phyloP scores from a whole-genome alignment of 345 rosid species.

The Hibiscus tridactylites region DNA sequence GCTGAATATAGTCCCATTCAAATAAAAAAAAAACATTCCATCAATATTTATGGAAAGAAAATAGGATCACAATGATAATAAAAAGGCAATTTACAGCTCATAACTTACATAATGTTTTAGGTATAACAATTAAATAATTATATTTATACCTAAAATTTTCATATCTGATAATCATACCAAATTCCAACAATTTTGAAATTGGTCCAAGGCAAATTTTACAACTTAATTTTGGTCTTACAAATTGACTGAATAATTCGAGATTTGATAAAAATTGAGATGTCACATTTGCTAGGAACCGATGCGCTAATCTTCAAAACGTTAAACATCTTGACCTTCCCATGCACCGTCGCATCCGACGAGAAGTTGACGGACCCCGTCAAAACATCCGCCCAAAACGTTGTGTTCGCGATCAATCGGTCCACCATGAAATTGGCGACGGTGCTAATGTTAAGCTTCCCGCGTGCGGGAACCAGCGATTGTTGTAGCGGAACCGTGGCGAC shows the following conservation, averaged over 20 bases:
- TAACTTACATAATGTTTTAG: too few species aligned
- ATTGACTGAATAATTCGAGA: background rate
- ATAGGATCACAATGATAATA: too few species aligned
- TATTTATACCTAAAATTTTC: too few species aligned
- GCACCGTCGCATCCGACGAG: conserved; percentile 25
- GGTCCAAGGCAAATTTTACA: background rate
- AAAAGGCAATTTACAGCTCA: too few species aligned
- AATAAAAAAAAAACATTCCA: too few species aligned
- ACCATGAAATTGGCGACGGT: conserved; percentile 21
- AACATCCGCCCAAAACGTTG: conserved; percentile 22
- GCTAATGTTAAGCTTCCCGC: conserved; percentile 20
- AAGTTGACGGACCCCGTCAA: conserved; percentile 24
- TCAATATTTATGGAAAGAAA: too few species aligned
- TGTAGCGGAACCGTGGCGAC: conserved; percentile 20
- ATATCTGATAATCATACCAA: too few species aligned
- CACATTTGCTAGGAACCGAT: conserved; percentile 1
- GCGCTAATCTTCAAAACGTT: background rate
- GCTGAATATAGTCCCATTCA: too few species aligned
- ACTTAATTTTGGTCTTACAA: background rate
- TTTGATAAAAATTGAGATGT: background rate
- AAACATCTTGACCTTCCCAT: background rate
- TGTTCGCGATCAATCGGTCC: conserved; percentile 16
- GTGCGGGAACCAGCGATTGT: conserved; percentile 15
- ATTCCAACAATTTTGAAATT: too few species aligned
- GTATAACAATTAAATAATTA: too few species aligned